Percentiles rank a stretch among this genome's conserved stretches.
These are phyloP conservation scores for Hanseniaspora vineae DNA, from an alignment of 805 yeast species.

Conservation along the genomic window DNA sequence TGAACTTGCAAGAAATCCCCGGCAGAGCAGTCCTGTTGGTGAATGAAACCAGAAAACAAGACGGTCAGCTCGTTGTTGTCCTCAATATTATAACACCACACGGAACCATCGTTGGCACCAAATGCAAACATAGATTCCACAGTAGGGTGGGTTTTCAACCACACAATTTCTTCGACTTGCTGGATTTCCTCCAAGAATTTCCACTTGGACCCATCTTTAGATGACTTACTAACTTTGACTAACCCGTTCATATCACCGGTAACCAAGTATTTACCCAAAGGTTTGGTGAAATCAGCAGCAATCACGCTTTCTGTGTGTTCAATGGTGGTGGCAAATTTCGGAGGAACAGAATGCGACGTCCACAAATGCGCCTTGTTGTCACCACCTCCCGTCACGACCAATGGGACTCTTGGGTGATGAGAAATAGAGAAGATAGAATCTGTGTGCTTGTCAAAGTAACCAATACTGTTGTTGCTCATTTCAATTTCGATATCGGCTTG, in stretches of 20 bases:
- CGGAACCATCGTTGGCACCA: slow-evolving; percentile 87
- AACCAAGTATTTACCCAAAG: slow-evolving; percentile 66
- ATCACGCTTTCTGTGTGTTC: slow-evolving; percentile 87
- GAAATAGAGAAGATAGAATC: slow-evolving; percentile 81
- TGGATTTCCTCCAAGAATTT: slow-evolving; percentile 51
- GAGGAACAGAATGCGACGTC: slow-evolving; percentile 84
- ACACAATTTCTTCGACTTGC: slow-evolving; percentile 82
- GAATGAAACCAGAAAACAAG: slow-evolving; percentile 69
- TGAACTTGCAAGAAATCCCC: slow-evolving; percentile 59
- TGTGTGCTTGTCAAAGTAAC: slow-evolving; percentile 79
- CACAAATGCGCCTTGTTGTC: slow-evolving; percentile 82
- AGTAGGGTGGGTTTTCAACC: slow-evolving; percentile 71
- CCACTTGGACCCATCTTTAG: slow-evolving; percentile 80
- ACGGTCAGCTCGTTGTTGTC: slow-evolving; percentile 43
- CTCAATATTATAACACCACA: slow-evolving; percentile 80
- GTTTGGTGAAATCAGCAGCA: slow-evolving; percentile 60
- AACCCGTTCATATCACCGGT: slow-evolving; percentile 95
- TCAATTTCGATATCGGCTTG: slow-evolving; percentile 60
- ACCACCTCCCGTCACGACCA: slow-evolving; percentile 90
- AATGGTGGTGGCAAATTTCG: slow-evolving; percentile 64
- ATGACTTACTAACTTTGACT: slow-evolving; percentile 56
- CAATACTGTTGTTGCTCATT: slow-evolving; percentile 76
- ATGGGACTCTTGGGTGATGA: slow-evolving; percentile 72
- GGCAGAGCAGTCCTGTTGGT: slow-evolving; percentile 65
- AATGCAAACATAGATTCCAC: slow-evolving; percentile 69